These are phyloP conservation scores for Corymbia calophylla DNA, from an alignment of 441 rosid genomes.

Conservation along the genomic window DNA sequence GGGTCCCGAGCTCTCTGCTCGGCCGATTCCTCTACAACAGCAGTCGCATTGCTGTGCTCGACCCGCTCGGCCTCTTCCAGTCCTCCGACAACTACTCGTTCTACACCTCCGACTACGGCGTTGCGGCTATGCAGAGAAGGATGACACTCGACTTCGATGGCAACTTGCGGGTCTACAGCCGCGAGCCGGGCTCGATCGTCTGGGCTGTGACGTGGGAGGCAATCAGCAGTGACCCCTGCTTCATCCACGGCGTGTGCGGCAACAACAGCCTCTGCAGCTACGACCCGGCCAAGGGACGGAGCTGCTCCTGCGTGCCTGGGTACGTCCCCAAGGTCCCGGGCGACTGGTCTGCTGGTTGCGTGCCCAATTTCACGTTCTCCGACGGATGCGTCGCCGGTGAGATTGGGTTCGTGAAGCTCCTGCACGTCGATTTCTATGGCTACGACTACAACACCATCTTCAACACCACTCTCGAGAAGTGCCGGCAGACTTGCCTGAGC, in stretches of 20 bases:
- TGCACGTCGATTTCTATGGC: constrained; percentile 4
- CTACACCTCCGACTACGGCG: constrained; percentile 1
- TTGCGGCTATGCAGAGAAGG: not conserved
- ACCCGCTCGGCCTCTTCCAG: not conserved
- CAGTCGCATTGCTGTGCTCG: constrained; percentile 3
- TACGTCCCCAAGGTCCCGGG: not conserved
- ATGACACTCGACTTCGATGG: constrained; percentile 3
- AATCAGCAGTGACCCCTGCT: not conserved
- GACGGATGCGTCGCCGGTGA: not conserved
- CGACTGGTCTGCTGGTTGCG: constrained; percentile 5
- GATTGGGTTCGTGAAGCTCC: not conserved
- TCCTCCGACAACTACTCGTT: not conserved
- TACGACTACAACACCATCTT: not conserved
- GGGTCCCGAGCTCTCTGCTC: not conserved
- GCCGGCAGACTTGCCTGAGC: not conserved
- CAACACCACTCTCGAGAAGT: not conserved
- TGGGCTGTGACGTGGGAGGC: constrained; percentile 8
- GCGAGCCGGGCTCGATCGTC: not conserved
- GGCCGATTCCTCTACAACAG: not conserved
- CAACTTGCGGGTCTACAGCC: constrained; percentile 9
- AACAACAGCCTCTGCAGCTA: constrained; percentile 7
- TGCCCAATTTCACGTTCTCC: not conserved
- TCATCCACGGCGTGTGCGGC: constrained; percentile 5
- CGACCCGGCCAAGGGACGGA: not conserved
- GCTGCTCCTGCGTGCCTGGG: constrained; percentile 11